Base-by-base conservation (phyloP, 805 yeast genomes). In the Lipomyces lipofer region DNA sequence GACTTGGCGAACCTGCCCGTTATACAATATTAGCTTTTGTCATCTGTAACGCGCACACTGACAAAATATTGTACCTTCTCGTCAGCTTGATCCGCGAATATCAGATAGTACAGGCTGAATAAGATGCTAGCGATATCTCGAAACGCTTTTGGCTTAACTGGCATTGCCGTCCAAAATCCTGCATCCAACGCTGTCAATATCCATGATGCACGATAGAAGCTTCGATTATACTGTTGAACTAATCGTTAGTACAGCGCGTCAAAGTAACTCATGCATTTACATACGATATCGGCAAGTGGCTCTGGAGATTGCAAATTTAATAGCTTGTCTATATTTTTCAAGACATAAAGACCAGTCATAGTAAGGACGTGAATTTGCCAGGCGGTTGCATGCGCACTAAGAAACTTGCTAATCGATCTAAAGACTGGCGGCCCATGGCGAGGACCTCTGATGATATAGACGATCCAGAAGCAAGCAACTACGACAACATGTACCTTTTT, bases 81-180 rank as follows among this genome's bases (percentile, higher is more conserved):
- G 30, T 60, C 64, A 8, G 70, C 70, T 27, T 66, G 67, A 19
- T 67, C 70, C 12, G 69, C 63, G 42, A 66, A 66, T 15, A 63
- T 43, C 13, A 66, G 52, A 44, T 66, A 66, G 53, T 66, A 66
- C 9, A 51, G 12, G 35, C 67, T 48, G 52, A 66, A 64, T 19
- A 62, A 35, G 8, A 66, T 40, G 12, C 67, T 58, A 5, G 63
- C 59, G 7, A 67, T 15, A 24, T 66, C 67, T 8, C 68, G 59
- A 1, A 62, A 10, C 6, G 49, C 47, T 46, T 54, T 59, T 29
- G 61, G 57, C 13, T 54, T 52, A 21, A 66, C 54, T 21, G 64
- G 56, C 64, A 66, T 60, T n/a, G 69, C 70, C 4, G 69, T 66
- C 69, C 69, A 66, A 44, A 66, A 66, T 15, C 69, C 69, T 3